Percentiles rank a stretch among this genome's conserved stretches.
phyloP scores from a whole-genome alignment of 495 filamentous ascomycete genomes.

The Annulohypoxylon maeteangense region DNA sequence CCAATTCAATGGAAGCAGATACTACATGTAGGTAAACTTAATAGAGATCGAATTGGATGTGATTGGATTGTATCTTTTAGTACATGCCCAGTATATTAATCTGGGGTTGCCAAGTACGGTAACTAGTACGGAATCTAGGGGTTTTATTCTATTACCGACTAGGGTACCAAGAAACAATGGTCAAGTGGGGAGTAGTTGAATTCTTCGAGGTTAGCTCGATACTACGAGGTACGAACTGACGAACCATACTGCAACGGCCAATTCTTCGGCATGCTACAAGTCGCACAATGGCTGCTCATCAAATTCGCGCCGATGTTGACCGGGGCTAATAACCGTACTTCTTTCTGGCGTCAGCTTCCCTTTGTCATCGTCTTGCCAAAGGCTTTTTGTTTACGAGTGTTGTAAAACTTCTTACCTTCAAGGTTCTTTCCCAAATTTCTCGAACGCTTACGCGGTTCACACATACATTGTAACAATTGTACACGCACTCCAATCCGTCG shows the following conservation, averaged over 20 bases:
- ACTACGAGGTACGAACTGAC: constrained; percentile 1
- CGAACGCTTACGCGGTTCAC: not conserved
- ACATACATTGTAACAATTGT: not conserved
- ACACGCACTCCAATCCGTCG: not conserved
- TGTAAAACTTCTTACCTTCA: constrained; percentile 16
- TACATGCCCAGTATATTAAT: no score
- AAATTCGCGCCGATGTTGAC: constrained; percentile 24
- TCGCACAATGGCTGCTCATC: constrained; percentile 1
- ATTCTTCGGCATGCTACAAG: constrained; percentile 21
- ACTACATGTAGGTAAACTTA: not conserved
- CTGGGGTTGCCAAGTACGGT: constrained; percentile 10
- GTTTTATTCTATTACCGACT: constrained; percentile 14
- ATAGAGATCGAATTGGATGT: not conserved
- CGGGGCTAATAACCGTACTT: constrained; percentile 20
- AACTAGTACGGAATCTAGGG: constrained; percentile 25
- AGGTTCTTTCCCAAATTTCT: constrained; percentile 3
- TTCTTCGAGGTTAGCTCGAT: not conserved
- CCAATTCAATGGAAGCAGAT: not conserved
- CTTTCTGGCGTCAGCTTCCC: constrained; percentile 33
- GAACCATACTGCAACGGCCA: constrained; percentile 1
- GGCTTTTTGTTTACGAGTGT: constrained; percentile 15
- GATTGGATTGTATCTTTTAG: not conserved
- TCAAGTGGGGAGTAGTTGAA: constrained; percentile 10
- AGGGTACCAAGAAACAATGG: not conserved
- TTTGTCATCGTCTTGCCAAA: constrained; percentile 18